These are phyloP conservation scores for Fonsecaea nubica DNA, from an alignment of 2,329 filamentous ascomycete genomes.

Conservation along the genomic window DNA sequence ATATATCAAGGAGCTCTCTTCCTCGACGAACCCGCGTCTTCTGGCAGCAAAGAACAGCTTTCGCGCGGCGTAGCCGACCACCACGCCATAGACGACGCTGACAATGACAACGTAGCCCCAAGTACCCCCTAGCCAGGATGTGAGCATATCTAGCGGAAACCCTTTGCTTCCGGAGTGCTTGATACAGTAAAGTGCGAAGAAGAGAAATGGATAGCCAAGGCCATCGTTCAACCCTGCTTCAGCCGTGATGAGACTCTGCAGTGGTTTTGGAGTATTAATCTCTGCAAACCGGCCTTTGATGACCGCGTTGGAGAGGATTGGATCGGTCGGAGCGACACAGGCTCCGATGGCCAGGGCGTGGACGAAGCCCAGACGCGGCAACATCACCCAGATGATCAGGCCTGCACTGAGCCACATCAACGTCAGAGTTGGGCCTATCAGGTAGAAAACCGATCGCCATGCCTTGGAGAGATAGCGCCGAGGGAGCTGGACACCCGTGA, in stretches of 20 bases:
- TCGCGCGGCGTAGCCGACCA: constrained; percentile 80
- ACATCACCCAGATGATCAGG: constrained; percentile 75
- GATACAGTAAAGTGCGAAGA: constrained; percentile 80
- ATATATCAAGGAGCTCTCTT: constrained; percentile 85
- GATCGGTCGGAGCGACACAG: constrained; percentile 88
- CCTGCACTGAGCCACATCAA: constrained; percentile 85
- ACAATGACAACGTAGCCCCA: constrained; percentile 82
- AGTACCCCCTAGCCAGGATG: constrained; percentile 80
- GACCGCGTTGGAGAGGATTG: constrained; percentile 83
- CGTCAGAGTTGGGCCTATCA: constrained; percentile 83
- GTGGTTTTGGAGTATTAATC: constrained; percentile 78
- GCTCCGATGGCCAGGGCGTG: constrained; percentile 80
- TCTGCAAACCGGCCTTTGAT: constrained; percentile 93
- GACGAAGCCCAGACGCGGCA: constrained; percentile 73
- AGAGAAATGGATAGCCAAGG: constrained; percentile 81
- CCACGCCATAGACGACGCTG: constrained; percentile 75
- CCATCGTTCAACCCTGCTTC: constrained; percentile 84
- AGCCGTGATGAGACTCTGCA: constrained; percentile 79
- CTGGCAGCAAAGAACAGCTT: constrained; percentile 84
- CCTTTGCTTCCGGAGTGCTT: constrained; percentile 65
- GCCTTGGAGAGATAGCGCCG: constrained; percentile 78
- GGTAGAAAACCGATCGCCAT: constrained; percentile 74
- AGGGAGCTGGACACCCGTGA: constrained; percentile 85
- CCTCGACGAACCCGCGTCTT: constrained; percentile 77
- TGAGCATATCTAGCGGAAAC: constrained; percentile 65